phyloP scores from a whole-genome alignment of 2,329 filamentous ascomycete genomes.

The Penicillium polonicum region DNA sequence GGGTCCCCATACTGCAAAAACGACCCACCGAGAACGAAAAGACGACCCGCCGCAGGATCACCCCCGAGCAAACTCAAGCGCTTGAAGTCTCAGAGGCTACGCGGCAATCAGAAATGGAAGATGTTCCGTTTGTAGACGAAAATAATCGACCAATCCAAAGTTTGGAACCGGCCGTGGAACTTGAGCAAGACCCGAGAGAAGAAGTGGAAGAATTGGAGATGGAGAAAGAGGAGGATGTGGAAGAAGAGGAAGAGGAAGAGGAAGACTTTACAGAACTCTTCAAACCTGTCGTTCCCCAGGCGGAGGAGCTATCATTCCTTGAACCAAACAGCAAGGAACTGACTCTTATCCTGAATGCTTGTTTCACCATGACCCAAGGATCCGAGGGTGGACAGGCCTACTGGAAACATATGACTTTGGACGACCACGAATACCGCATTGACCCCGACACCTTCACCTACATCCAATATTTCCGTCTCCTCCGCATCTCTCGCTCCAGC shows the following conservation, averaged over 20 bases:
- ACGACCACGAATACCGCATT: slow-evolving; percentile 52
- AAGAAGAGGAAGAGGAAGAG: slow-evolving; percentile 13
- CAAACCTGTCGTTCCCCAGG: slow-evolving; percentile 30
- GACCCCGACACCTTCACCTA: slow-evolving; percentile 71
- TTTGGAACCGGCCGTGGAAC: slow-evolving; percentile 22
- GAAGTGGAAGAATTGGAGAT: slow-evolving; percentile 16
- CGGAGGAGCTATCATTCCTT: slow-evolving; percentile 37
- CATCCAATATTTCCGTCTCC: slow-evolving; percentile 64
- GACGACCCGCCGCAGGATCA: slow-evolving; percentile 5
- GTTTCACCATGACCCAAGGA: slow-evolving; percentile 57
- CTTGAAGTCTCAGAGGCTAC: slow-evolving; percentile 3
- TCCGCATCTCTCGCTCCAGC: slow-evolving; percentile 67
- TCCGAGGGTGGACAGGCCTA: slow-evolving; percentile 68
- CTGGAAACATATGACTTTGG: slow-evolving; percentile 69
- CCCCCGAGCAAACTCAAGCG: slow-evolving; percentile 3
- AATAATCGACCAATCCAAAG: slow-evolving; percentile 13
- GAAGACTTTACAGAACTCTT: slow-evolving; percentile 38
- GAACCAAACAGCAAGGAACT: slow-evolving; percentile 58
- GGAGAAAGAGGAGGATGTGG: slow-evolving; percentile 17
- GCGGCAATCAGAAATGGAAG: slow-evolving; percentile 14
- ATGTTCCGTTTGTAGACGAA: slow-evolving; percentile 35
- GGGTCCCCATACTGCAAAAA: slow-evolving; percentile 54
- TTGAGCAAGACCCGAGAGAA: slow-evolving; percentile 6
- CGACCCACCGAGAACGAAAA: slow-evolving; percentile 22
- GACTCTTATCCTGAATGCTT: slow-evolving; percentile 66